Evolutionary conservation across 2,329 filamentous ascomycete genomes (phyloP).

Genomic region (Amauroascus verrucosus): DNA sequence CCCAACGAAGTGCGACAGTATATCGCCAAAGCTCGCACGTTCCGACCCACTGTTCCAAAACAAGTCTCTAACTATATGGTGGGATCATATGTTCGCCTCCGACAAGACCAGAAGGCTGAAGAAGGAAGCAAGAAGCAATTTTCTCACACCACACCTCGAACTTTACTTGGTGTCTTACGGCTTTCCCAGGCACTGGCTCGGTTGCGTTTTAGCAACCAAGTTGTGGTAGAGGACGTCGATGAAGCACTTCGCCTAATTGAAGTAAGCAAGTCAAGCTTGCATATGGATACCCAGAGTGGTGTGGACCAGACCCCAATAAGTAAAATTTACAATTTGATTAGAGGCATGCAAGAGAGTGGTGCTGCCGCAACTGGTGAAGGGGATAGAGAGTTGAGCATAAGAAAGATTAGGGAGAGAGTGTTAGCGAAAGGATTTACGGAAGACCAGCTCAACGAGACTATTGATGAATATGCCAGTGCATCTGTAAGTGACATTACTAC

Average conservation of each 20-base stretch:
- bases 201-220: slow-evolving; percentile 73
- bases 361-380: slow-evolving; percentile 65
- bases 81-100: slow-evolving; percentile 89
- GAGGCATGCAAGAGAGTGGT: slow-evolving; percentile 73
- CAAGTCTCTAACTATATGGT: slow-evolving; percentile 91
- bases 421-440: slow-evolving; percentile 94
- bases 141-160: slow-evolving; percentile 86
- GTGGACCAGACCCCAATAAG: slow-evolving; percentile 70
- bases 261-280: slow-evolving; percentile 83
- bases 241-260: slow-evolving; percentile 86
- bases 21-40: slow-evolving; percentile 83
- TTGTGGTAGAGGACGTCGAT: slow-evolving; percentile 87
- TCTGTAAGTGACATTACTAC: slow-evolving; percentile 58
- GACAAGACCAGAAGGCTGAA: slow-evolving; percentile 81
- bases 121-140: slow-evolving; percentile 89
- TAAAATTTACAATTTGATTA: slow-evolving; percentile 91
- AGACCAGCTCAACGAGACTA: slow-evolving; percentile 74
- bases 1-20: slow-evolving; percentile 93
- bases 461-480: slow-evolving; percentile 79
- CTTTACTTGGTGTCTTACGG: slow-evolving; percentile 82
- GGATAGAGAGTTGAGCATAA: slow-evolving; percentile 69
- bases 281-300: slow-evolving; percentile 55
- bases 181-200: slow-evolving; percentile 88
- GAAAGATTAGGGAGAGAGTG: slow-evolving; percentile 80
- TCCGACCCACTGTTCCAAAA: slow-evolving; percentile 74